A percentile compares a stretch with the other conserved stretches of the same genome.
These are phyloP conservation scores for Sporisorium graminicola DNA, from an alignment of 1,284 basidiomycete species.

Conservation along the genomic window DNA sequence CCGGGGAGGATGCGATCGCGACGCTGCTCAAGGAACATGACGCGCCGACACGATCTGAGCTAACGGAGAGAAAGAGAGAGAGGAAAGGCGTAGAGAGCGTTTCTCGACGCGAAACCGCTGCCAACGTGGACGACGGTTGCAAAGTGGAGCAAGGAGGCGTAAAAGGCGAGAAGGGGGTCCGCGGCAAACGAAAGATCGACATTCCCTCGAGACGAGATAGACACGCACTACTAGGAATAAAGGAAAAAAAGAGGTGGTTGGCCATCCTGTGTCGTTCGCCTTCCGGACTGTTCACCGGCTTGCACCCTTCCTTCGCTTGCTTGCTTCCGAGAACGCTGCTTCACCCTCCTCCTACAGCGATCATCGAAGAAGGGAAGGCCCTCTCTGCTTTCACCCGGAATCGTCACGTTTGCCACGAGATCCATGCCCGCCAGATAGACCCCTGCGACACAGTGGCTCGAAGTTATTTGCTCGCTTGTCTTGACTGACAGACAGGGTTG, in stretches of 20 bases:
- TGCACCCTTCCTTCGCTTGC: background rate
- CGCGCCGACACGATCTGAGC: slow-evolving; percentile 11
- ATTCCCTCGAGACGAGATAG: background rate
- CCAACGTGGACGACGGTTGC: background rate
- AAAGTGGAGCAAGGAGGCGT: slow-evolving; percentile 6
- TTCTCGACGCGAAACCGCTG: background rate
- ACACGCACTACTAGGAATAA: no score
- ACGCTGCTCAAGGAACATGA: background rate
- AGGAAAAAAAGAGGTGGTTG: slow-evolving; percentile 1
- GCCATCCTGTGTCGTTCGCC: slow-evolving; percentile 4
- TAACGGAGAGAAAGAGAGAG: no score
- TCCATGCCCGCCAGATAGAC: background rate
- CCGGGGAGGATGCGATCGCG: background rate
- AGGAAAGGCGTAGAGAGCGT: background rate
- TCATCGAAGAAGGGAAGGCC: no score
- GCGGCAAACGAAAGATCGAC: background rate
- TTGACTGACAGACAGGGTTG: background rate
- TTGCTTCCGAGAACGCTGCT: background rate
- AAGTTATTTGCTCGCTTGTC: no score
- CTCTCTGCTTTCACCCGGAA: no score
- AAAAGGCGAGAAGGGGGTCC: background rate
- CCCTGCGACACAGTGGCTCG: no score
- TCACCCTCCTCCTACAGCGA: background rate
- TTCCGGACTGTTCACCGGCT: slow-evolving; percentile 30
- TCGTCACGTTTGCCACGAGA: background rate